These are phyloP conservation scores for Malus hybrid DNA, from an alignment of 331 rosid species.

Conservation along the genomic window DNA sequence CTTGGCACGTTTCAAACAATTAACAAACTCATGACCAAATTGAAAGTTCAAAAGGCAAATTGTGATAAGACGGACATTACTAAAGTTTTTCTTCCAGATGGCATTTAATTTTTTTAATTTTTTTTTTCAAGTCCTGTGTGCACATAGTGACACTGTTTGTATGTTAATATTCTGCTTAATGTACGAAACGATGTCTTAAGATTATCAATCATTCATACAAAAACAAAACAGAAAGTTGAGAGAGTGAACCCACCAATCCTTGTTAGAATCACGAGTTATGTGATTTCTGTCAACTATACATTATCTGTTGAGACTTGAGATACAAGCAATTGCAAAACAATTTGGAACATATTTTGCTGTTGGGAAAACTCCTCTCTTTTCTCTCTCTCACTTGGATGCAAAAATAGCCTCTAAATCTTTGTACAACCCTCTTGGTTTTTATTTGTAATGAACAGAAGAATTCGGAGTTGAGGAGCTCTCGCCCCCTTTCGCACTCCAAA, in stretches of 20 bases:
- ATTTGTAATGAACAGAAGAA: conserved; percentile 45
- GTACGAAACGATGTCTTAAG: neutral
- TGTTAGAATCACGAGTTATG: neutral
- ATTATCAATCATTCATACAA: neutral
- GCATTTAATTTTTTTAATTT: neutral
- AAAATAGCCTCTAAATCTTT: conserved; percentile 88
- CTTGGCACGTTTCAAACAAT: no score
- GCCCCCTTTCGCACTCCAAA: conserved; percentile 59
- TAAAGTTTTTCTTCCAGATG: no score
- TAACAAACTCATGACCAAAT: no score
- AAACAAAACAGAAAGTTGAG: neutral
- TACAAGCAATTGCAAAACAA: neutral
- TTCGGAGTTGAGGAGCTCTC: conserved; percentile 49
- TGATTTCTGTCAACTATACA: neutral
- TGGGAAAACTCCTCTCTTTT: neutral
- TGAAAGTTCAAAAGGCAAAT: no score
- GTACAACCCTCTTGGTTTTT: conserved; percentile 46
- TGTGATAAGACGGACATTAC: no score
- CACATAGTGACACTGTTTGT: neutral
- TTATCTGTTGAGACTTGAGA: neutral
- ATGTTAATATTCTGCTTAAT: neutral
- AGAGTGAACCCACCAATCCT: neutral
- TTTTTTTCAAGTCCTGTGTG: neutral
- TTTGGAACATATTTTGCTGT: neutral
- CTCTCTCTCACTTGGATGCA: conserved; percentile 56